A percentile compares a stretch with the other conserved stretches of the same genome.
Evolutionary conservation across 176 grass and related monocot species (phyloP).

Genomic region (Musa schizocarpa): DNA sequence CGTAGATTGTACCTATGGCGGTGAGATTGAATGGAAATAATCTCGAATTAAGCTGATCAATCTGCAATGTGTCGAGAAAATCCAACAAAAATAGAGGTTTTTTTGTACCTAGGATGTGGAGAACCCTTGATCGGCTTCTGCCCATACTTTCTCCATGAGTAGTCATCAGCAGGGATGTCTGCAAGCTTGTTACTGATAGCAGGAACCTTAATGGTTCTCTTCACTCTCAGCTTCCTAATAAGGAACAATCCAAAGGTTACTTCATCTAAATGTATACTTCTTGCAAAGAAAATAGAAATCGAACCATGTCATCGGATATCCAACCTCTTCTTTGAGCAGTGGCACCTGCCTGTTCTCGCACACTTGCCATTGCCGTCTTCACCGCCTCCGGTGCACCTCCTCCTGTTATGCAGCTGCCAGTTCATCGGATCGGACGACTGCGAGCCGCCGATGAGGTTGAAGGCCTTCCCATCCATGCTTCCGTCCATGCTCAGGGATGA

Average conservation of each 20-base stretch:
- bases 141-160: constrained; percentile 96
- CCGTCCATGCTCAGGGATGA: constrained; percentile 91
- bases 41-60: background rate
- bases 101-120: constrained; percentile 86
- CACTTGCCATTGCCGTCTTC: constrained; percentile 74
- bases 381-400: constrained; percentile 45
- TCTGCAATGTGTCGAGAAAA: background rate
- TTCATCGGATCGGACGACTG: constrained; percentile 52
- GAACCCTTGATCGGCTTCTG: constrained; percentile 98
- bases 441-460: constrained; percentile 75
- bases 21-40: background rate
- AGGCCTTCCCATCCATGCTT: constrained; percentile 54
- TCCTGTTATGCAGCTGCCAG: constrained; percentile 44
- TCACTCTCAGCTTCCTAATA: constrained; percentile 66
- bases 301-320: constrained; percentile 9
- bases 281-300: background rate
- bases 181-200: constrained; percentile 94
- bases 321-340: constrained; percentile 96
- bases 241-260: background rate
- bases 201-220: constrained; percentile 90
- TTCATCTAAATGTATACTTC: background rate
- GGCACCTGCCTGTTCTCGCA: constrained; percentile 47
- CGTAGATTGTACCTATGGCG: background rate
- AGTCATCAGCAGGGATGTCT: constrained; percentile 88
- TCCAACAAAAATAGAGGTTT: background rate